Percentiles rank a stretch among this genome's conserved stretches.
phyloP scores from a whole-genome alignment of 2,329 filamentous ascomycete genomes.

The Ophiostoma sp. region DNA sequence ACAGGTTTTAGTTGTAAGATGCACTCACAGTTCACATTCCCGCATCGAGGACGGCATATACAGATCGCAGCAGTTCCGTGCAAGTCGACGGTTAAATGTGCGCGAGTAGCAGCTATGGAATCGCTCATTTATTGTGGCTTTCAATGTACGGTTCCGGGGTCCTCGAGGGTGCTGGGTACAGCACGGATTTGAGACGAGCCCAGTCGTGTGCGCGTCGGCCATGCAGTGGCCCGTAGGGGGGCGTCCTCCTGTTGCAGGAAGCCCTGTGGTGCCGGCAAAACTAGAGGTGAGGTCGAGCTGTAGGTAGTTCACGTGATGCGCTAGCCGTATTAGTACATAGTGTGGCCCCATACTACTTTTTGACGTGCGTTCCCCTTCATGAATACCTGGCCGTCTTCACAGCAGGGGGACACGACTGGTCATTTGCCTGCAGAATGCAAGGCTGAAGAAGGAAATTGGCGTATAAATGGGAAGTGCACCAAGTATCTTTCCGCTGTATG shows the following conservation, averaged over 20 bases:
- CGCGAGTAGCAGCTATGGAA: no score
- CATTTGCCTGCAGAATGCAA: slow-evolving; percentile 26
- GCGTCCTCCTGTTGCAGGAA: slow-evolving; percentile 20
- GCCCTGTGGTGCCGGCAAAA: slow-evolving; percentile 26
- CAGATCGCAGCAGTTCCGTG: neutral
- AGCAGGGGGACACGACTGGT: slow-evolving; percentile 12
- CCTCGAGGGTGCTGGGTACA: neutral
- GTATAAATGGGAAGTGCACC: neutral
- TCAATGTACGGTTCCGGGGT: neutral
- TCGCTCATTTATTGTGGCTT: neutral
- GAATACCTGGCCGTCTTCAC: slow-evolving; percentile 15
- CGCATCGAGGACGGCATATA: neutral
- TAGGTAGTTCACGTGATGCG: slow-evolving; percentile 21
- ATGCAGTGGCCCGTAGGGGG: slow-evolving; percentile 20
- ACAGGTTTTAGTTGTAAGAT: no score
- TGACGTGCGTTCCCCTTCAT: slow-evolving; percentile 11
- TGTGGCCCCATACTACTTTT: slow-evolving; percentile 16
- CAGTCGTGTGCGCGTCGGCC: slow-evolving; percentile 1
- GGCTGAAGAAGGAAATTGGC: slow-evolving; percentile 24
- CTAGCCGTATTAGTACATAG: slow-evolving; percentile 17
- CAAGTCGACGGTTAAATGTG: neutral
- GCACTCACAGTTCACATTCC: no score
- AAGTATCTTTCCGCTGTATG: neutral
- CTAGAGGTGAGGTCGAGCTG: slow-evolving; percentile 27
- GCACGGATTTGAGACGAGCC: neutral